Base-by-base conservation (phyloP, 106 monocot genomes). In the Dendrobium nobile region DNA sequence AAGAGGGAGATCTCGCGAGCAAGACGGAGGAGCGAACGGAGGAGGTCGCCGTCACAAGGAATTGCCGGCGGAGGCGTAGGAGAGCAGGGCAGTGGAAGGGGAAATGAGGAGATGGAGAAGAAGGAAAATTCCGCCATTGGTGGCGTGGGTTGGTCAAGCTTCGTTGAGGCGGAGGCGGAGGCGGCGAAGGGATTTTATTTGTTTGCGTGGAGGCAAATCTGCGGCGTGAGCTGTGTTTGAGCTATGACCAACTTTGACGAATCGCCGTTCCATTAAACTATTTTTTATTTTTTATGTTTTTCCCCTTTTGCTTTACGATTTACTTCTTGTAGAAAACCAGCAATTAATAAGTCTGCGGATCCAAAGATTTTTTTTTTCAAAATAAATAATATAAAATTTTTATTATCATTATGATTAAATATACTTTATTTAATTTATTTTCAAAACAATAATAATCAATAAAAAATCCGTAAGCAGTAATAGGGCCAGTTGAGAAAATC, bases 21-120 rank as follows among this genome's bases (percentile, higher is more conserved):
- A 64, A 93, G 84, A 28, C 85, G 80, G 83, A 88, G 86, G 41
- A 90, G 86, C 18, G 88, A 87, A 13, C 79, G 61, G 67, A 90
- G 79, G 41, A 90, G 77, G 40, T 74, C 74, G 18, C 74, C 74
- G 74, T 74, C 74, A 41, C n/a, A 74, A 31, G 74, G 74, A 20
- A 4, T 19, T 13, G 41, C 18, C 41, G 74, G 17, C 74, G 41
- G 42, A 16, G 41, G 43, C 44, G 42, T 18, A 41, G 74, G 41
- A 33, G 41, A 2, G 7, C 43, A 74, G 17, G 43, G 18, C 3
- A 74, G 43, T 16, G 42, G 74, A 43, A 19, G 20, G 5, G 20
- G 31, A 9, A 31, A 43, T 19, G 74, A 44, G 20, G 74, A 74
- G 19, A n/a, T 18, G 20, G 74, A 43, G 17, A 31, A 74, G 41